Percentiles rank a stretch among this genome's conserved stretches.
Conservation (phyloP, 2,329 filamentous ascomycete species). For the Ophiocordyceps camponoti-rufipedis region DNA sequence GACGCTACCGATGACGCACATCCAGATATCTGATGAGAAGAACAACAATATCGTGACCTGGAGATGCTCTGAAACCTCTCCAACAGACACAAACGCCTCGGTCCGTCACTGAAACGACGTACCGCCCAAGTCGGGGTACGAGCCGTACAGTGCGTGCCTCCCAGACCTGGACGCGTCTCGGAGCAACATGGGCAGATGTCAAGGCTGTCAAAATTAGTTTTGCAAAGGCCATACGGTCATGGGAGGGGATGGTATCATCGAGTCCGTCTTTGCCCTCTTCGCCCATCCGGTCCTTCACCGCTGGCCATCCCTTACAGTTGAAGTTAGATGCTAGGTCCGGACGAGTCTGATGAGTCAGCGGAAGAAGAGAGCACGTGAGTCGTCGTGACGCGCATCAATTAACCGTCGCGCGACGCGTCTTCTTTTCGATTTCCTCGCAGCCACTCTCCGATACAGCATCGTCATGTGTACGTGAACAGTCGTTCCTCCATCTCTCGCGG, state of each 20-base stretch:
- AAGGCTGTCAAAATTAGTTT: background rate
- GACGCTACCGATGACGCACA: background rate
- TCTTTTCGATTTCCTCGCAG: background rate
- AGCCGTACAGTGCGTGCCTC: background rate
- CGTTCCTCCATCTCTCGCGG: background rate
- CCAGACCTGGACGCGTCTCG: no score
- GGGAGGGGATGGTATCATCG: no score
- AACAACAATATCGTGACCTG: no score
- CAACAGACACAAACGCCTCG: background rate
- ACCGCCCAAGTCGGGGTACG: background rate
- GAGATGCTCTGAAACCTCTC: no score
- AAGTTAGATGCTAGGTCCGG: no score
- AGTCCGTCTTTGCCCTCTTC: no score
- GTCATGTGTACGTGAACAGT: constrained; percentile 15
- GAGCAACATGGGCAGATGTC: background rate
- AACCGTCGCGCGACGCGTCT: background rate
- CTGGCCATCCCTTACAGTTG: no score
- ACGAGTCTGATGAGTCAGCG: no score
- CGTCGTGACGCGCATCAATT: background rate
- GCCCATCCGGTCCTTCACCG: no score
- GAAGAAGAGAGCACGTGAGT: no score
- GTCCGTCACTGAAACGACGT: background rate
- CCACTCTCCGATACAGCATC: background rate
- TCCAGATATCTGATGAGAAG: no score
- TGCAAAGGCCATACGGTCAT: background rate